These are phyloP conservation scores for Erythrobasidium yunnanense DNA, from an alignment of 768 basidiomycete genomes.

Conservation along the genomic window DNA sequence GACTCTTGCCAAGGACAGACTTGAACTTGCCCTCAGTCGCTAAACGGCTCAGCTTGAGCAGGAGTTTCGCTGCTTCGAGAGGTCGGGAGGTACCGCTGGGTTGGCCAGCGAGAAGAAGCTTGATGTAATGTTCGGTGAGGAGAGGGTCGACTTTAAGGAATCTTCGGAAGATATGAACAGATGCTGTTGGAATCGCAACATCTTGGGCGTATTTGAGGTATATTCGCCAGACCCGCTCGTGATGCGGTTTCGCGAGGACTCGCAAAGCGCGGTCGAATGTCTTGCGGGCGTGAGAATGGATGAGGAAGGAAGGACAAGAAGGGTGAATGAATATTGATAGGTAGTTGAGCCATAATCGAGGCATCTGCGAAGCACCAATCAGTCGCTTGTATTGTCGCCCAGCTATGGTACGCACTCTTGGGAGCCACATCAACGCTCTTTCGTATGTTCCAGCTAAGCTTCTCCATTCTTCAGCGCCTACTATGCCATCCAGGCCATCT, in stretches of 20 bases:
- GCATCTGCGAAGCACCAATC: constrained; percentile 53
- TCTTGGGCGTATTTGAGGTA: constrained; percentile 72
- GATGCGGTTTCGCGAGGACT: constrained; percentile 82
- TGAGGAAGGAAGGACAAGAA: constrained; percentile 67
- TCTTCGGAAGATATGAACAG: constrained; percentile 61
- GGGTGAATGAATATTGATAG: constrained; percentile 81
- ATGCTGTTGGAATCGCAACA: constrained; percentile 33
- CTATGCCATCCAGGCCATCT: constrained; percentile 66
- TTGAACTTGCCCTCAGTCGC: constrained; percentile 70
- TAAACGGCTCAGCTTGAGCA: constrained; percentile 70
- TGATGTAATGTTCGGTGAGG: constrained; percentile 44
- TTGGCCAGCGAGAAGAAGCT: constrained; percentile 43
- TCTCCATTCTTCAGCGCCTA: constrained; percentile 97
- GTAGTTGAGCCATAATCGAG: constrained; percentile 88
- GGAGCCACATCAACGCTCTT: constrained; percentile 85
- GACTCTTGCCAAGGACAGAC: constrained; percentile 84
- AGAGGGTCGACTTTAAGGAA: constrained; percentile 55
- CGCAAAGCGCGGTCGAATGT: constrained; percentile 91
- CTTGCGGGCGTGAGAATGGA: constrained; percentile 78
- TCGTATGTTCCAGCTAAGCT: constrained; percentile 77
- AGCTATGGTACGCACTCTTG: constrained; percentile 54
- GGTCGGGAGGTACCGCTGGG: constrained; percentile 59
- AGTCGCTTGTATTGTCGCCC: not conserved
- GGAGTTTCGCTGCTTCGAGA: constrained; percentile 82
- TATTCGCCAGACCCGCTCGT: constrained; percentile 79